Evolutionary conservation across 2,329 filamentous ascomycete genomes (phyloP), one percentile per base, ranked within the genome.

Genomic region (Sporothrix euskadiensis): DNA sequence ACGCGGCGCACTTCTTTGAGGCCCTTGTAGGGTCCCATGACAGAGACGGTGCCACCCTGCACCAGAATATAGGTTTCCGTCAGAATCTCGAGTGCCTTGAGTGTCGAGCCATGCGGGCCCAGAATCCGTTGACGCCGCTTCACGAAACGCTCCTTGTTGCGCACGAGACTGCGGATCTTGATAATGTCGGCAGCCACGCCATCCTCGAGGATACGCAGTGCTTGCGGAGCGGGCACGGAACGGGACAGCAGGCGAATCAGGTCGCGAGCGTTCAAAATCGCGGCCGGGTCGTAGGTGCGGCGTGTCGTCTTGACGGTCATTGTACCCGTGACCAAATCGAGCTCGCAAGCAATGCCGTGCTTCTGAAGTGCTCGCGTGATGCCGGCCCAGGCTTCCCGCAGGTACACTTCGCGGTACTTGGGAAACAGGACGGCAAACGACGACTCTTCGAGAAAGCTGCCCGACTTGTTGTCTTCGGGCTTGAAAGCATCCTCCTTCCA

Each of bases 241-340:
- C 96, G 89, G 3, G 96, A 91, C 6, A 99, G 88, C 47, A 99
- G 86, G 80, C 97, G 98, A 81, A 99, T 96, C 75, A 99, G 85
- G 81, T 99, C 96, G 77, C 96, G 90, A 19, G 95, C 94, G 78
- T 98, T 97, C 72, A 99, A 87, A 73, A 99, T 97, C 4, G 94
- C 89, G 6, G 94, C 94, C 8, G 96, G 96, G 80, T 99, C 96
- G 81, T 87, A 97, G 3, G 94, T 97, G 82, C 94, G 94, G 78
- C 92, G 88, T 5, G 95, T 98, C 32, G 96, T 98, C 83, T 95
- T 97, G 76, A 98, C 95, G 0, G 92, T 94, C 95, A 98, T 98
- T 81, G 90, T 94, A 80, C 96, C 96, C 81, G 98, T 94, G 4
- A 98, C 92, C 81, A 99, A 86, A 84, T 99, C 95, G 35, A 99